phyloP scores from a whole-genome alignment of 164 flowering plant species.

The Akebia trifoliata region DNA sequence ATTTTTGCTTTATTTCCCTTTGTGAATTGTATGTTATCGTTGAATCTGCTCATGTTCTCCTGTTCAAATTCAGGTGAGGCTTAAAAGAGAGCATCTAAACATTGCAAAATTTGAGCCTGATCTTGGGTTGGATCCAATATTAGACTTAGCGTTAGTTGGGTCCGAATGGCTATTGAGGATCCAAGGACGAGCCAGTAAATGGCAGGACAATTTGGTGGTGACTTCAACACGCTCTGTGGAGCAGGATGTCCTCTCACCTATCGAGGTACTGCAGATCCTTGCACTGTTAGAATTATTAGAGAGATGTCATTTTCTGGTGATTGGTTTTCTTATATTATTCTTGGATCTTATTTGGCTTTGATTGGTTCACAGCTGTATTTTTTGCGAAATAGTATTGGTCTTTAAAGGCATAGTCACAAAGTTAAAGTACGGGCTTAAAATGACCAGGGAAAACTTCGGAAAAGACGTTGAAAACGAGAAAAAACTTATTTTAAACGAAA shows the following conservation, averaged over 20 bases:
- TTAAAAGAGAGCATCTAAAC: conserved; percentile 87
- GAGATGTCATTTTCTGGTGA: neutral
- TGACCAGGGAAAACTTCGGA: no score
- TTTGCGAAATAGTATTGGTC: no score
- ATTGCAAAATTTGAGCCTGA: conserved; percentile 97
- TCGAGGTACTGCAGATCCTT: conserved; percentile 52
- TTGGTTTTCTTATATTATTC: neutral
- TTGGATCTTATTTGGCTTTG: neutral
- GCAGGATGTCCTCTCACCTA: conserved; percentile 86
- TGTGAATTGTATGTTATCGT: neutral
- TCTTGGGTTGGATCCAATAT: conserved; percentile 81
- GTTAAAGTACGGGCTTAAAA: no score
- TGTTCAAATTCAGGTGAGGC: conserved; percentile 65
- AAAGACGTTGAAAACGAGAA: no score
- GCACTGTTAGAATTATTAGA: neutral
- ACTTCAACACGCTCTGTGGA: conserved; percentile 96
- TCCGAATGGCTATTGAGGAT: conserved; percentile 97
- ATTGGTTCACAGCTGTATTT: no score
- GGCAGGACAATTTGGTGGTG: conserved; percentile 97
- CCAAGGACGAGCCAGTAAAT: conserved; percentile 92
- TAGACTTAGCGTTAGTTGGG: conserved; percentile 94
- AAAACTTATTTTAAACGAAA: no score
- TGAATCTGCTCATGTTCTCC: conserved; percentile 14
- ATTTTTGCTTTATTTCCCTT: neutral
- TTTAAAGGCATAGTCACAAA: no score